Conservation (phyloP, 495 filamentous ascomycete species). For the Aspergillus steynii region DNA sequence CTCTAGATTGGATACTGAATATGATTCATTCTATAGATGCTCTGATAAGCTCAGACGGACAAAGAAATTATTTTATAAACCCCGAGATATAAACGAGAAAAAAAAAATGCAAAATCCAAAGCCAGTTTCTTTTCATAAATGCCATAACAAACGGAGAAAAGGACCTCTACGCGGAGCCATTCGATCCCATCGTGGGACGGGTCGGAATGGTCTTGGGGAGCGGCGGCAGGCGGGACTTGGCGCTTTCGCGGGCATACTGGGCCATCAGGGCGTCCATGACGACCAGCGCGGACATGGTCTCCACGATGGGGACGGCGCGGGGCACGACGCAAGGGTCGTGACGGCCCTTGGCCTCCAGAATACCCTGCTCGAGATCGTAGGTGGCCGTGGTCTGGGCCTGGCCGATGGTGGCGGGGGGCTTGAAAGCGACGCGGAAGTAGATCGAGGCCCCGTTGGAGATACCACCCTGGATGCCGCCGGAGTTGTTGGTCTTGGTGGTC, state of each 20-base stretch:
- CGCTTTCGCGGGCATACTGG: conserved; percentile 68
- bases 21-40: not conserved
- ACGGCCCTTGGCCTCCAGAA: conserved; percentile 88
- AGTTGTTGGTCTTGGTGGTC: conserved; percentile 94
- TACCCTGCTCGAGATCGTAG: conserved; percentile 73
- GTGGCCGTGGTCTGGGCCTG: conserved; percentile 84
- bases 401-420: conserved; percentile 92
- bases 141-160: not conserved
- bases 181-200: conserved; percentile 19
- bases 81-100: not conserved
- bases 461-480: conserved; percentile 93
- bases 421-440: conserved; percentile 96
- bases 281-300: conserved; percentile 90
- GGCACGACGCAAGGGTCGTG: conserved; percentile 97
- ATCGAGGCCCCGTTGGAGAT: conserved; percentile 94
- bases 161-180: not conserved
- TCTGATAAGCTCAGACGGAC: not conserved
- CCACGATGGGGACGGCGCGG: conserved; percentile 91
- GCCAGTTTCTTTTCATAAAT: not conserved
- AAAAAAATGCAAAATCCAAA: not conserved
- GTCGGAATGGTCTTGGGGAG: conserved; percentile 42
- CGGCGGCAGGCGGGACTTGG: conserved; percentile 43
- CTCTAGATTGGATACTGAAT: not conserved
- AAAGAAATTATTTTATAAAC: not conserved
- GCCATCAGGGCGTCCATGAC: conserved; percentile 90